Base-by-base conservation (phyloP, 75 land plant species). In the Sequoia sempervirens region DNA sequence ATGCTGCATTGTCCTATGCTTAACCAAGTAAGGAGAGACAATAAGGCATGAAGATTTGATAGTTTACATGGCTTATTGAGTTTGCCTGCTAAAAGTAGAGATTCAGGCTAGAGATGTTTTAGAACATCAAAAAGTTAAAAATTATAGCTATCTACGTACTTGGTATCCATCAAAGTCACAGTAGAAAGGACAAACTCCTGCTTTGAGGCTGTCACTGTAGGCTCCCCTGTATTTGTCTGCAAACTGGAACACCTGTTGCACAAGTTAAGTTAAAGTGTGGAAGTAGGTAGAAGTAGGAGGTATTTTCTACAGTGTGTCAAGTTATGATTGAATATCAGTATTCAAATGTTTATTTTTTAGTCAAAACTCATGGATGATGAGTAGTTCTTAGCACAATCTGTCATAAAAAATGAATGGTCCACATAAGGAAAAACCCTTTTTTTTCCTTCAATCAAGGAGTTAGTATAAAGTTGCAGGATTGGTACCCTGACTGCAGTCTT, bases 131-230 rank as follows among this genome's bases (percentile, higher is more conserved):
- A 79, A 84, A 84, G 41, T 26, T 36, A 34, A 11, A 32, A 72
- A 38, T 66, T n/a, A 26, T 66, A 66, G 69, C 28, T 5, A 64
- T 26, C 69, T 8, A 10, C 73, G 73, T 50, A 95, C 99, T 93
- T 92, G 86, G 84, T 92, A 97, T 12, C 99, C 98, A 53, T 90
- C 89, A 47, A 91, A 90, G 83, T 92, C 93, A 54, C 97, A 93
- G 95, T 97, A 97, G 86, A 90, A 97, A 36, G 99, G 99, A 83
- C 98, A 95, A 10, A 89, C 90, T 30, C 64, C 90, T 79, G 79
- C 20, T 26, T 84, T 81, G 17, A 86, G 84, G n/a, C 64, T 53
- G 68, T 82, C 84, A 69, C 89, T 88, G 79, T 83, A 89, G 43
- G 87, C 79, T 66, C 90, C 90, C 70, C 90, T 46, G 47, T 82